Conservation (phyloP, 2,329 filamentous ascomycete species). For the Plectosphaerella plurivora region DNA sequence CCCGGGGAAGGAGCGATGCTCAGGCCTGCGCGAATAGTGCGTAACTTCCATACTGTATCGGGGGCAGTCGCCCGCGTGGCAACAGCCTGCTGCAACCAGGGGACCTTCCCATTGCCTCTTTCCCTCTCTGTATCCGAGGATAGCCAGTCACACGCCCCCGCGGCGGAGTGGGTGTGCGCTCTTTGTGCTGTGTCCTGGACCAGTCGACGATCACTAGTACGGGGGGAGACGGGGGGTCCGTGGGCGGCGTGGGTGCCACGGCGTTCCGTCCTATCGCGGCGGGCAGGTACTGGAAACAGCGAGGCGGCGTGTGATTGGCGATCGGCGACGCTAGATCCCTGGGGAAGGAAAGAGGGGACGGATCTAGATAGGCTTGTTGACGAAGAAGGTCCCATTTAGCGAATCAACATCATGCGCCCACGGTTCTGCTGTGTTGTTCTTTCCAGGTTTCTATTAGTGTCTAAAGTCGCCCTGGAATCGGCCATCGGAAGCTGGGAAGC, state of each 20-base stretch:
- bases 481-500: neutral
- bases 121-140: neutral
- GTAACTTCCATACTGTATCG: neutral
- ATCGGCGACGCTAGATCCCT: no score
- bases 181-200: slow-evolving; percentile 1
- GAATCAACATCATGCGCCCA: no score
- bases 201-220: neutral
- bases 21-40: slow-evolving; percentile 3
- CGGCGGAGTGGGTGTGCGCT: slow-evolving; percentile 1
- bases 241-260: neutral
- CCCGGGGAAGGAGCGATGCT: neutral
- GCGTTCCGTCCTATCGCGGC: neutral
- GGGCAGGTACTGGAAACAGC: neutral
- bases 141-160: neutral
- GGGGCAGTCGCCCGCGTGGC: neutral
- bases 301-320: neutral
- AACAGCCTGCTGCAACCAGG: neutral
- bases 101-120: neutral
- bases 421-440: no score
- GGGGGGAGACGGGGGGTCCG: neutral
- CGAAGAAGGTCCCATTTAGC: no score
- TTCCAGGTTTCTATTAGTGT: neutral
- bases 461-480: neutral
- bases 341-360: no score
- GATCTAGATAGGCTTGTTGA: no score